Evolutionary conservation across 129 eudicot species (phyloP).

Genomic region (Ambrosia trifida): DNA sequence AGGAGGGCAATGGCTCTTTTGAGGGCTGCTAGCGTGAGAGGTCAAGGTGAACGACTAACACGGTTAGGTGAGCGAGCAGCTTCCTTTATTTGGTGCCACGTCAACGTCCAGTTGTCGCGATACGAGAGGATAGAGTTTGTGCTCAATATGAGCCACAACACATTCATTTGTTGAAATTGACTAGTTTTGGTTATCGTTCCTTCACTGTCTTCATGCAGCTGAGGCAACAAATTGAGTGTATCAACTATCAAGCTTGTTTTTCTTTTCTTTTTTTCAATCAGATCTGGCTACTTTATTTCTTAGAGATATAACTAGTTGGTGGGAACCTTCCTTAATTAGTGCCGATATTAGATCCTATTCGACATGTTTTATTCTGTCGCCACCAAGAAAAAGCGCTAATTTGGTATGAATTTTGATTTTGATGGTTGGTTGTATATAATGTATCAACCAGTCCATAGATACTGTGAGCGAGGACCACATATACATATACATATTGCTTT

Average conservation of each 20-base stretch:
- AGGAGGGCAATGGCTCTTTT: too few species aligned
- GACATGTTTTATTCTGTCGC: neutral
- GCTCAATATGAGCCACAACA: too few species aligned
- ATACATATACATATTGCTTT: neutral
- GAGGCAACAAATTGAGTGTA: conserved; percentile 2
- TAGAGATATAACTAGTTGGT: neutral
- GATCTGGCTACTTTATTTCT: neutral
- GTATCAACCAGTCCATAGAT: neutral
- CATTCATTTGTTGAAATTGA: neutral
- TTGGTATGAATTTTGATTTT: neutral
- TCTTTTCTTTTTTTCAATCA: neutral
- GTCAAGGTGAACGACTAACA: too few species aligned
- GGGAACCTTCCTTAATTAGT: conserved; percentile 6
- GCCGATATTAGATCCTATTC: conserved; percentile 7
- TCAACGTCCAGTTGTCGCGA: too few species aligned
- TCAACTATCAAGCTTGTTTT: too few species aligned
- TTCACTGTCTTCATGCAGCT: neutral
- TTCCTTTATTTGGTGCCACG: too few species aligned
- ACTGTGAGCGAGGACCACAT: neutral
- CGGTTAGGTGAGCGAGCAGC: too few species aligned
- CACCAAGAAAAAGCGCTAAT: neutral
- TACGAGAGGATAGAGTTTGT: too few species aligned
- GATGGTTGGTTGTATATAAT: neutral
- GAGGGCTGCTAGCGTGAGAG: too few species aligned
- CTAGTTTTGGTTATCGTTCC: neutral